Evolutionary conservation across 345 rosid species (phyloP), one percentile per base, ranked within the genome.

Genomic region (Aquilaria yunnanensis): DNA sequence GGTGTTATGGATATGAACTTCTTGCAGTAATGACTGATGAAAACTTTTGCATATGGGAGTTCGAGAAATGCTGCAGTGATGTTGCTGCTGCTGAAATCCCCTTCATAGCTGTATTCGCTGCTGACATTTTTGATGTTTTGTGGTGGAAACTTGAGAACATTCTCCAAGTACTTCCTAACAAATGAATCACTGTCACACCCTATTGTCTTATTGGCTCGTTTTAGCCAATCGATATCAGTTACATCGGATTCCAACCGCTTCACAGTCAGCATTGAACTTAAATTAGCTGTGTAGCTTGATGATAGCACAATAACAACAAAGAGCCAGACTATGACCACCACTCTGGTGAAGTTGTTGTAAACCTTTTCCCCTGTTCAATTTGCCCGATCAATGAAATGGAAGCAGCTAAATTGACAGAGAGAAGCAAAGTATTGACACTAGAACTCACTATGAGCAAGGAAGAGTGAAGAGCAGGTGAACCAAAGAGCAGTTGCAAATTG

Each of bases 281-380:
- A 62, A 62, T 75, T 65, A 11, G 89, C 89, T 0, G 86, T 81
- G 74, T 81, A 84, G 71, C 86, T 81, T 57, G 81, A 75, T 37
- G 4, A 37, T 48, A 83, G 69, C 64, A 83, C 72, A 54, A 83
- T 34, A 54, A 73, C 93, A 13, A 83, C 79, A 57, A 80, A 81
- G 14, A 83, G 78, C 93, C 93, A 83, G 2, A 73, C 79, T 41
- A 72, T 65, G 10, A 83, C 54, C 63, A 86, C 93, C 3, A 80
- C 58, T 32, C 80, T 56, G 41, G 87, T 73, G n/a, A 80, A 65
- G 51, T 77, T 76, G 63, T 75, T 50, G 2, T 62, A 0, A 6
- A 83, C 30, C 66, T 43, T 75, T 65, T 83, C 89, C 37, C 79
- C 92, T 86, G 74, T 32, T 59, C 50, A 53, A 56, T 14, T 3